Evolutionary conservation across 805 yeast species (phyloP), one percentile per base, ranked within the genome.

Genomic region (Yarrowia sp.): DNA sequence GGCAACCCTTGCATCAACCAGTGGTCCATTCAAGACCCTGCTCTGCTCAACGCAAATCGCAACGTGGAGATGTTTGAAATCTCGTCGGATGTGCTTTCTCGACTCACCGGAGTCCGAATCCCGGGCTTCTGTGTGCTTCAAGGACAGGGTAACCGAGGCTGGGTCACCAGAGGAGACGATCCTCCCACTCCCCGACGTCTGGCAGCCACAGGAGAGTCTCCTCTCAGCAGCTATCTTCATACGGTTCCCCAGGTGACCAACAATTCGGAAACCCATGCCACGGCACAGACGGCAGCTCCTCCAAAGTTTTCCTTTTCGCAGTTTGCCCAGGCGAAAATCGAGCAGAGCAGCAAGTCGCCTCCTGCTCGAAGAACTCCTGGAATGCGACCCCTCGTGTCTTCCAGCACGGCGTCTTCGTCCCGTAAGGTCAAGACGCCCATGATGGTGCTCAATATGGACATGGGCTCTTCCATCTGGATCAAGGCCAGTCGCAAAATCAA

Each of bases 111-210:
- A 35, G 62, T 77, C 70, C 74, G 71, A 54, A 63, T 72, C 67
- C 66, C 75, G 19, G 74, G 81, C 64, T 67, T 80, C 78, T 24
- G 78, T 71, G 70, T 73, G 17, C 73, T 73, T 51, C 66, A 67
- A 14, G 79, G 79, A 33, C 86, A 84, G 68, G 96, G 96, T 4
- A 80, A 96, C 67, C 80, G 97, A 67, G 86, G 90, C 12, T 91
- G 97, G 96, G 73, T 91, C 17, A 87, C 85, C 74, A 67, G 74
- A 28, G 63, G 68, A 43, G 66, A 51, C 16, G 48, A 28, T 2
- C 63, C 62, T 16, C 61, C 36, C 21, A 62, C 26, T 17, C 66
- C 44, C 33, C 43, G 38, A 19, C 59, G 48, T 14, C 44, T 40
- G 33, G 51, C 66, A 14, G 46, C 64, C 21, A 26, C 67, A 5